Conservation (phyloP, 2,329 filamentous ascomycete species). For the Aspergillus neoniger region DNA sequence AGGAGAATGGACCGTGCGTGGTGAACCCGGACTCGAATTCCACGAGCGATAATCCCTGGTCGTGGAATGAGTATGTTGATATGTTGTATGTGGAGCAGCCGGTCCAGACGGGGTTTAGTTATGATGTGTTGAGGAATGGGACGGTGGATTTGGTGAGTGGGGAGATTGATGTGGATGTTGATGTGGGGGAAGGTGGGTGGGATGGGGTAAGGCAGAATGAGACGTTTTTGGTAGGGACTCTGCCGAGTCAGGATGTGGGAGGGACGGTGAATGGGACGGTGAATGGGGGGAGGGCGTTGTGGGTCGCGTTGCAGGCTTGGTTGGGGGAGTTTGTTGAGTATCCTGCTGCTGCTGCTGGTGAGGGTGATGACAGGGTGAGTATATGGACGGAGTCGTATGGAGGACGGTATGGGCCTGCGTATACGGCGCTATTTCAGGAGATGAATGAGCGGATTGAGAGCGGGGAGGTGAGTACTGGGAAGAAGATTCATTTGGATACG, state of each 20-base stretch:
- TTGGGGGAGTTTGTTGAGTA: conserved; percentile 65
- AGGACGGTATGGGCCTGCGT: conserved; percentile 47
- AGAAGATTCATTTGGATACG: conserved; percentile 52
- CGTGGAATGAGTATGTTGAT: conserved; percentile 65
- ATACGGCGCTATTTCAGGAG: conserved; percentile 43
- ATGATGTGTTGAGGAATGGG: conserved; percentile 47
- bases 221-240: conserved; percentile 56
- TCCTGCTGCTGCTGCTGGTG: conserved; percentile 34
- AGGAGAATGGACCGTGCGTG: conserved; percentile 55
- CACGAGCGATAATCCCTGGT: conserved; percentile 59
- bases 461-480: conserved; percentile 26
- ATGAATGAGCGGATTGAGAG: conserved; percentile 45
- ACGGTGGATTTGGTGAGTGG: conserved; percentile 22
- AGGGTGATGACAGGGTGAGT: conserved; percentile 51
- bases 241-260: conserved; percentile 48
- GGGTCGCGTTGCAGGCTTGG: conserved; percentile 62
- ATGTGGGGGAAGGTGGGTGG: conserved; percentile 20
- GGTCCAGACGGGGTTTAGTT: conserved; percentile 61
- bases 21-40: conserved; percentile 55
- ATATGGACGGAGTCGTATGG: conserved; percentile 52
- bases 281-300: conserved; percentile 57
- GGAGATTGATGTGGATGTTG: no score
- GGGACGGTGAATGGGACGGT: conserved; percentile 53
- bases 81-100: conserved; percentile 73
- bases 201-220: conserved; percentile 51